Conservation (phyloP, 2,329 filamentous ascomycete genomes). For the Calonectria hawksworthii region DNA sequence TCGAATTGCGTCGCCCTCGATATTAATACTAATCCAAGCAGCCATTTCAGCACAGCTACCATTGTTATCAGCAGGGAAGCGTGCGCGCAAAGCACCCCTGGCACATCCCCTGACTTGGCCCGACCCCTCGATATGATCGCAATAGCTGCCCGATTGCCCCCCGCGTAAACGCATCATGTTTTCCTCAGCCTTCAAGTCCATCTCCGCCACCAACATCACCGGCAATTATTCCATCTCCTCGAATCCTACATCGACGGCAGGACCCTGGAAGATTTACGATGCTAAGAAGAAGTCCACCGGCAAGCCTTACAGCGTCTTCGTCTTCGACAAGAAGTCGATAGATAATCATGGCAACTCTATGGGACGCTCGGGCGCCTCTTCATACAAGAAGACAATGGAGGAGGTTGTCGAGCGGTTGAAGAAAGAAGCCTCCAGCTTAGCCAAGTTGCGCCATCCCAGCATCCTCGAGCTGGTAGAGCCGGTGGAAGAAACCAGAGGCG, state of each 20-base stretch:
- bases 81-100: slow-evolving; percentile 12
- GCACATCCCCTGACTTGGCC: slow-evolving; percentile 13
- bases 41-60: neutral
- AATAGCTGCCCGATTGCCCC: slow-evolving; percentile 33
- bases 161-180: slow-evolving; percentile 75
- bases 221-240: slow-evolving; percentile 89
- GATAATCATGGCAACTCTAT: slow-evolving; percentile 67
- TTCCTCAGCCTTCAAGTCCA: slow-evolving; percentile 92
- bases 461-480: slow-evolving; percentile 94
- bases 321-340: slow-evolving; percentile 91
- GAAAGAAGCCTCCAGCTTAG: slow-evolving; percentile 91
- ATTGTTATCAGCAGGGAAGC: neutral
- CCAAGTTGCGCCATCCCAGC: slow-evolving; percentile 89
- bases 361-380: slow-evolving; percentile 66
- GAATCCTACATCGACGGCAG: slow-evolving; percentile 82
- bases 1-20: neutral
- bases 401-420: slow-evolving; percentile 93
- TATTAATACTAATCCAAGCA: slow-evolving; percentile 2
- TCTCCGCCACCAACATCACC: slow-evolving; percentile 89
- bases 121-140: slow-evolving; percentile 45
- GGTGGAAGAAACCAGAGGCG: slow-evolving; percentile 92
- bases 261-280: slow-evolving; percentile 98
- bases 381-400: slow-evolving; percentile 85
- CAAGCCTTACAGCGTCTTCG: slow-evolving; percentile 90
- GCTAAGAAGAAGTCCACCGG: slow-evolving; percentile 96